Conservation (phyloP, 805 yeast species). For the Starmerella khaoyaiensis region DNA sequence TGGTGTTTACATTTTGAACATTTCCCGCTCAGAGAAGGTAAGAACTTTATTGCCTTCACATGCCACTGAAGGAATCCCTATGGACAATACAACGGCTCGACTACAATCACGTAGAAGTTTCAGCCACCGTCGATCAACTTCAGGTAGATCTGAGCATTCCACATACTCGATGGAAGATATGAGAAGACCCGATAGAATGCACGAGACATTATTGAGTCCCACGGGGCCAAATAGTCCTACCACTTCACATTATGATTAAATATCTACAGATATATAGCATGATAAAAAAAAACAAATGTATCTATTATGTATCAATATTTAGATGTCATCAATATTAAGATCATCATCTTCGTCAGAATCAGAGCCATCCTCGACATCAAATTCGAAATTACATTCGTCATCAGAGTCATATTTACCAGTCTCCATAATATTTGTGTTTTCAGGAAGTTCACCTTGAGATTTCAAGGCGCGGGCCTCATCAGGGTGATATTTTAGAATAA, state of each 20-base stretch:
- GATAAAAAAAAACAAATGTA: neutral
- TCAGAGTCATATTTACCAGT: constrained; percentile 94
- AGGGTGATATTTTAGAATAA: constrained; percentile 87
- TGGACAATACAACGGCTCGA: constrained; percentile 75
- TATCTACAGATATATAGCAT: neutral
- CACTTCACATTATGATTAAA: constrained; percentile 3
- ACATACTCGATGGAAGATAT: constrained; percentile 12
- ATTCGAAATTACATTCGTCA: constrained; percentile 96
- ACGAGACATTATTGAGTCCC: constrained; percentile 19
- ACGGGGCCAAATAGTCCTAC: constrained; percentile 6
- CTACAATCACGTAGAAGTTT: constrained; percentile 64
- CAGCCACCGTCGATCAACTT: constrained; percentile 32
- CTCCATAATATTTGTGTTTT: constrained; percentile 92
- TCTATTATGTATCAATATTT: constrained; percentile 16
- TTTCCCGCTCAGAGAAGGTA: constrained; percentile 42
- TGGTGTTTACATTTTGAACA: constrained; percentile 73
- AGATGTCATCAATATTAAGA: constrained; percentile 92
- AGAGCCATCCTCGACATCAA: constrained; percentile 69
- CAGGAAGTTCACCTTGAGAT: constrained; percentile 93
- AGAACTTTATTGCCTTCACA: constrained; percentile 33
- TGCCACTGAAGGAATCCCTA: constrained; percentile 57
- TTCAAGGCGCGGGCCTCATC: constrained; percentile 97
- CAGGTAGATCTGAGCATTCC: constrained; percentile 9
- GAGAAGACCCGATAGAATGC: constrained; percentile 12
- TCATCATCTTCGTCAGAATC: constrained; percentile 49